Percentiles rank a stretch among this genome's conserved stretches.
phyloP scores from a whole-genome alignment of 768 basidiomycete species.

The Lactifluus rugatus region DNA sequence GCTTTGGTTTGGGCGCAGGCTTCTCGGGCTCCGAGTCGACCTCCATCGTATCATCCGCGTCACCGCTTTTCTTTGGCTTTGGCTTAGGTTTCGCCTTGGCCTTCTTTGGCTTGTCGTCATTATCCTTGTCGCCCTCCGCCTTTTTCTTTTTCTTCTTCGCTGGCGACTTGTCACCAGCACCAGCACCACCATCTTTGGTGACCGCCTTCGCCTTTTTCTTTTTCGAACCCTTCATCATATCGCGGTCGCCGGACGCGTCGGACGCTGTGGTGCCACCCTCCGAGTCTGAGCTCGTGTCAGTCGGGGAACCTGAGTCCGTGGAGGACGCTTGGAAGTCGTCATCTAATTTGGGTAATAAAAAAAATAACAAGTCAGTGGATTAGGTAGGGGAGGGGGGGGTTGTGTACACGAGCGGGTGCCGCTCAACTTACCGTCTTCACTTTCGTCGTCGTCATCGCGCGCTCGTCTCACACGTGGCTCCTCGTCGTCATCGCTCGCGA shows the following conservation, averaged over 20 bases:
- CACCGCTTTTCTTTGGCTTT: slow-evolving; percentile 35
- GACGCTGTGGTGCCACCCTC: slow-evolving; percentile 67
- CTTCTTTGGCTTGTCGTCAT: slow-evolving; percentile 33
- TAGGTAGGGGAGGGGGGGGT: background rate
- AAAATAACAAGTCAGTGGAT: slow-evolving; percentile 2
- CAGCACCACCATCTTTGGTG: slow-evolving; percentile 27
- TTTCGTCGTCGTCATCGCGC: slow-evolving; percentile 66
- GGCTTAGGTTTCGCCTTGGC: slow-evolving; percentile 38
- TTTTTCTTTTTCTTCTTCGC: slow-evolving; percentile 29
- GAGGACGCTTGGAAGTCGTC: slow-evolving; percentile 86
- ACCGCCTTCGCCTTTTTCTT: slow-evolving; percentile 36
- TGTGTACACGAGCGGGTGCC: background rate
- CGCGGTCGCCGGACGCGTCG: slow-evolving; percentile 73
- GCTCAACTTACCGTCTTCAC: slow-evolving; percentile 53
- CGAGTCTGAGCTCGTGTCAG: slow-evolving; percentile 53
- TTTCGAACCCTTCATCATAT: slow-evolving; percentile 37
- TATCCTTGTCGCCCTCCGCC: slow-evolving; percentile 15
- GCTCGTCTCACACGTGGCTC: slow-evolving; percentile 37
- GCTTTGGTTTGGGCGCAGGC: slow-evolving; percentile 23
- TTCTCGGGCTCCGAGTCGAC: slow-evolving; percentile 27
- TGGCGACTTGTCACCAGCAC: slow-evolving; percentile 22
- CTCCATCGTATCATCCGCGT: slow-evolving; percentile 32
- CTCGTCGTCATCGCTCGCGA: slow-evolving; percentile 59
- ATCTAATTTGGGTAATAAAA: slow-evolving; percentile 33
- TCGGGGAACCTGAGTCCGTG: slow-evolving; percentile 84